Evolutionary conservation across 1,284 basidiomycete species (phyloP).

Genomic region (Trametes hirsuta): DNA sequence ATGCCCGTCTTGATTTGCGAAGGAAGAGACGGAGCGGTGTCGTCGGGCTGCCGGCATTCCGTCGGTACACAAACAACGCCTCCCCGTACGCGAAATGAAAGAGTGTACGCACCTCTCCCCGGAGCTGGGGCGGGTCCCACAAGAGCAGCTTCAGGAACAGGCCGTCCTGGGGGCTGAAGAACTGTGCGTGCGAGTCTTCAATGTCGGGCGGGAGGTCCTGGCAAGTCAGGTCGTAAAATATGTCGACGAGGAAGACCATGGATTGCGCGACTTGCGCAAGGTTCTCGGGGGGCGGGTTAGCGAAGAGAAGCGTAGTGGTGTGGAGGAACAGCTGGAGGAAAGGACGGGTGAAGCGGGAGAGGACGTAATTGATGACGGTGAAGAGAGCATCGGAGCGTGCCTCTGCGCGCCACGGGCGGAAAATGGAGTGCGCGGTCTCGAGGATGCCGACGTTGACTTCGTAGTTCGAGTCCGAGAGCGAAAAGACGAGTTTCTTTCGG

Average conservation of each 20-base stretch:
- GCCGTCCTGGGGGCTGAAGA: slow-evolving; percentile 73
- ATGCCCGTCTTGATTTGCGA: slow-evolving; percentile 90
- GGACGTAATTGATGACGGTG: slow-evolving; percentile 91
- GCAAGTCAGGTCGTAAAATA: slow-evolving; percentile 94
- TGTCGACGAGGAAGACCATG: slow-evolving; percentile 80
- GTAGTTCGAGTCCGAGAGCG: slow-evolving; percentile 79
- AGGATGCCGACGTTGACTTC: slow-evolving; percentile 89
- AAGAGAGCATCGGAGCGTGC: slow-evolving; percentile 90
- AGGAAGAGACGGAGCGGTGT: slow-evolving; percentile 79
- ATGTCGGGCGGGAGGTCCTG: slow-evolving; percentile 96
- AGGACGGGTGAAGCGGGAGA: slow-evolving; percentile 81
- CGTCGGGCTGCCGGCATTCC: slow-evolving; percentile 67
- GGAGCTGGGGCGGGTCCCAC: slow-evolving; percentile 77
- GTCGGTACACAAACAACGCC: slow-evolving; percentile 15
- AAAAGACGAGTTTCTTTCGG: slow-evolving; percentile 79
- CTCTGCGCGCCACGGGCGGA: slow-evolving; percentile 89
- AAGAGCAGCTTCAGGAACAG: slow-evolving; percentile 80
- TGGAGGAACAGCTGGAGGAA: slow-evolving; percentile 85
- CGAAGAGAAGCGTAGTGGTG: slow-evolving; percentile 56
- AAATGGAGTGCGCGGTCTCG: slow-evolving; percentile 95
- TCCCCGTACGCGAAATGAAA: background rate
- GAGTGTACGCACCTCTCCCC: slow-evolving; percentile 63
- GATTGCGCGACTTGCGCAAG: slow-evolving; percentile 65
- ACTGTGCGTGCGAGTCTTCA: slow-evolving; percentile 86
- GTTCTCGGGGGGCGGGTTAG: slow-evolving; percentile 44